A percentile compares a stretch with the other conserved stretches of the same genome.
These are phyloP conservation scores for Hondaea fermentalgiana DNA, from an alignment of 108 stramenopile genomes.

Conservation along the genomic window DNA sequence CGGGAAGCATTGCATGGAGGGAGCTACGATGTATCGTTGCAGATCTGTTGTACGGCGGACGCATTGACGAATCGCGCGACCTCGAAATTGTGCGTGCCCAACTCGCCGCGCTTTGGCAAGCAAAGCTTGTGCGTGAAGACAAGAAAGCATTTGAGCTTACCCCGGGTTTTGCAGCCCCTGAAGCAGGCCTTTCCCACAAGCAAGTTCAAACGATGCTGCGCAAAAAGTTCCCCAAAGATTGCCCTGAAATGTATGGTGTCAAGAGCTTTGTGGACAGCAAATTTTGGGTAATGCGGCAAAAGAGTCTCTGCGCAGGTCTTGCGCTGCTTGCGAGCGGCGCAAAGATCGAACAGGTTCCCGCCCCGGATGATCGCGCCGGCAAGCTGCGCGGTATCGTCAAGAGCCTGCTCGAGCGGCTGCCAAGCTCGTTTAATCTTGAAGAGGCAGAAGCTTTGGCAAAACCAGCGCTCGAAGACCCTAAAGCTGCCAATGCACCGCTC, in stretches of 20 bases:
- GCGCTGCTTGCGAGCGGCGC: conserved; percentile 20
- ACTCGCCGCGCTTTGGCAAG: conserved; percentile 41
- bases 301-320: conserved; percentile 57
- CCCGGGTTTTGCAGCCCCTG: conserved; percentile 61
- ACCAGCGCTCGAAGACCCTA: conserved; percentile 41
- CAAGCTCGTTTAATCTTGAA: conserved; percentile 59
- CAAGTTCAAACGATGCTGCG: conserved; percentile 53
- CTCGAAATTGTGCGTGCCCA: conserved; percentile 64
- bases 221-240: conserved; percentile 53
- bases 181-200: conserved; percentile 43
- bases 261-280: conserved; percentile 72
- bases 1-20: conserved; percentile 55
- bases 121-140: background rate
- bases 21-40: conserved; percentile 73
- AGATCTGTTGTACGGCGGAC: conserved; percentile 78
- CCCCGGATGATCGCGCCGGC: conserved; percentile 29
- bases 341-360: background rate
- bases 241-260: conserved; percentile 62
- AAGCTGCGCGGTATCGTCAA: conserved; percentile 31
- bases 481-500: conserved; percentile 48
- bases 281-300: conserved; percentile 49
- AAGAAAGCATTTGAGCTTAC: conserved; percentile 46
- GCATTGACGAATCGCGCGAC: conserved; percentile 74
- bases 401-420: conserved; percentile 50
- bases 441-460: conserved; percentile 48